A percentile compares a stretch with the other conserved stretches of the same genome.
These are phyloP conservation scores for Balamuthia mandrillaris DNA, from an alignment of 208 protist species.

Conservation along the genomic window DNA sequence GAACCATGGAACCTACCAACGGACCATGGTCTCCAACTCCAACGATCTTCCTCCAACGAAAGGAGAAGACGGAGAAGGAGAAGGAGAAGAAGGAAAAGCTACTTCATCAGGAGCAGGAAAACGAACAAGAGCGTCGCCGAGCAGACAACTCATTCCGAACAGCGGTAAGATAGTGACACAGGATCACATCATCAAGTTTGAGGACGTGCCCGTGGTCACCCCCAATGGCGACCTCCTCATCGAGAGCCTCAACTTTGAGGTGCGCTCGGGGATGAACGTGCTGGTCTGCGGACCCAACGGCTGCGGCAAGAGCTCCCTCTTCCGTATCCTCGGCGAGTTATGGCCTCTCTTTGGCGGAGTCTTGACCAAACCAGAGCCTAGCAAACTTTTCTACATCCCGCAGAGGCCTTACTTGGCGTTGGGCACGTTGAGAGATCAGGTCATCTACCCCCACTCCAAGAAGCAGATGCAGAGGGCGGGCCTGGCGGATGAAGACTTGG, in stretches of 20 bases:
- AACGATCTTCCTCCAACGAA: too few species aligned
- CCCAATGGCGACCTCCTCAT: conserved; percentile 56
- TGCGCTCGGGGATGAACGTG: conserved; percentile 53
- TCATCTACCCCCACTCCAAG: conserved; percentile 56
- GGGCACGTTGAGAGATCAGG: conserved; percentile 65
- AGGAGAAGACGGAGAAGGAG: too few species aligned
- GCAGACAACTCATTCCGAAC: conserved; percentile 32
- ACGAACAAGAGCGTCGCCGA: too few species aligned
- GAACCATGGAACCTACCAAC: conserved; percentile 49
- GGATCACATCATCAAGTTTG: conserved; percentile 49
- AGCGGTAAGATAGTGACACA: conserved; percentile 17
- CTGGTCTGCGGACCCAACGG: conserved; percentile 65
- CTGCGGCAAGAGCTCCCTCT: conserved; percentile 62
- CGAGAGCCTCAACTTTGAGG: conserved; percentile 55
- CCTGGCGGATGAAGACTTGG: conserved; percentile 57
- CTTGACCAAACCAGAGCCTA: conserved; percentile 54
- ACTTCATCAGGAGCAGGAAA: too few species aligned
- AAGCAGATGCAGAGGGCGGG: conserved; percentile 47
- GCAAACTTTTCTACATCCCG: conserved; percentile 62
- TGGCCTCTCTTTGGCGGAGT: conserved; percentile 65
- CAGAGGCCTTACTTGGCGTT: conserved; percentile 68
- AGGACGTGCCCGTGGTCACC: conserved; percentile 61
- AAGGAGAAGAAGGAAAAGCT: too few species aligned
- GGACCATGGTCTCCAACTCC: too few species aligned
- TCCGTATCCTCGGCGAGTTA: conserved; percentile 67